Base-by-base conservation (phyloP, 257 asterid genomes). In the Ilex asprella region DNA sequence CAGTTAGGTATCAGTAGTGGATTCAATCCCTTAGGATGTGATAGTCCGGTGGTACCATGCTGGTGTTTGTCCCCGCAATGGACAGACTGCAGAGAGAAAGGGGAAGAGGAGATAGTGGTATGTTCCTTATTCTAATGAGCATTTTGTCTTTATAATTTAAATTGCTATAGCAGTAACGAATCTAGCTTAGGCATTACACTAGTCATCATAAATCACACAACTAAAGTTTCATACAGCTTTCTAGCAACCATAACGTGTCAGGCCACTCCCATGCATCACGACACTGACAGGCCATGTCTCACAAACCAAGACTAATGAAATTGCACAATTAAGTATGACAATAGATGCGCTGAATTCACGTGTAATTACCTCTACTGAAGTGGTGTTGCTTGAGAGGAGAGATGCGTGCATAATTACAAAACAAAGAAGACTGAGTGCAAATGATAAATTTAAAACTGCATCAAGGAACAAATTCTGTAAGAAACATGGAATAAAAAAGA, bases 371-470 rank as follows among this genome's bases (percentile, higher is more conserved):
- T 87, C 96, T 7, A 90, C 87, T 11, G 95, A 85, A 60, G 97
- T 81, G 60, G 97, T 87, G 79, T 87, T 90, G 83, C 93, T 82
- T 75, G 78, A 55, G 57, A 90, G 81, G 65, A 87, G 77, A 47
- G 85, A 77, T 57, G 78, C 54, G 65, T 90, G 95, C 89, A 90
- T 79, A 67, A 87, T 73, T 16, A 85, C 77, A 78, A 87, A 90
- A 75, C 97, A 90, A 14, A 87, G 95, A 75, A 87, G 90, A 72
- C 97, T 87, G 76, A 85, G 81, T 16, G 87, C 81, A 72, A 85
- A 90, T 55, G 96, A 96, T 61, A 90, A 84, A 81, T 90, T 90
- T 59, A 85, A 63, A 85, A 90, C 93, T 90, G 97, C 95, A 90
- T 81, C 84, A 90, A 85, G 73, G 85, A 67, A 79, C 66, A 82